Base-by-base conservation (phyloP, 805 yeast genomes). In the Saturnispora mendoncae region DNA sequence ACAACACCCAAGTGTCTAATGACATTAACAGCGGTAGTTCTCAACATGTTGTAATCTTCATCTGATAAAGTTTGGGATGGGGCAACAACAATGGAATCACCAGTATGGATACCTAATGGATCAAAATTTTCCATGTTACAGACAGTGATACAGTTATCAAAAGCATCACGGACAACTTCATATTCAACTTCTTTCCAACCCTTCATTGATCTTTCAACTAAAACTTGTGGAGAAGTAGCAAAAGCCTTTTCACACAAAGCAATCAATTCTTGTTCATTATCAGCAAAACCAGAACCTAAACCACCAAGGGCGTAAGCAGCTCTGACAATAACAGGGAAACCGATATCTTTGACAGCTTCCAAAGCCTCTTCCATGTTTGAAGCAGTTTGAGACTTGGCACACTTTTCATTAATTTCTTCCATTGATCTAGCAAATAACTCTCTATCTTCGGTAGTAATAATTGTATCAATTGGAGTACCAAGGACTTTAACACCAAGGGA, bases 111-210 rank as follows among this genome's bases (percentile, higher is more conserved):
- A 54, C 98, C 98, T 53, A 90, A 76, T 33, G 98, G 98, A 66
- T 90, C 98, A 54, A 90, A 90, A 71, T 90, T 90, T 69, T 90
- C 98, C 98, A 90, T 90, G 67, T 90, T 90, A 74, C 98, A 90
- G 41, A 90, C 98, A 33, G 98, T 90, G 61, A 90, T 90, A 74
- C 98, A 90, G 75, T 90, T 90, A 52, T 82, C 96, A 43, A 83
- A 92, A 50, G 92, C 76, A 69, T 90, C 98, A 61, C 98, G 82
- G 43, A 90, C 97, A 50, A 90, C 98, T 70, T 90, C 98, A 64
- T 90, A 90, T 67, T 90, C 98, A 48, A 90, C 94, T 67, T 90
- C 98, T 65, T 90, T 90, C 98, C 98, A 90, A 50, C 98, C 98
- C 71, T 88, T 90, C 67, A 90, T 71, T 5, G 97, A 90, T 71